Evolutionary conservation across 208 protist genomes (phyloP), one percentile per base, ranked within the genome.

Genomic region (Leishmania mexicana): DNA sequence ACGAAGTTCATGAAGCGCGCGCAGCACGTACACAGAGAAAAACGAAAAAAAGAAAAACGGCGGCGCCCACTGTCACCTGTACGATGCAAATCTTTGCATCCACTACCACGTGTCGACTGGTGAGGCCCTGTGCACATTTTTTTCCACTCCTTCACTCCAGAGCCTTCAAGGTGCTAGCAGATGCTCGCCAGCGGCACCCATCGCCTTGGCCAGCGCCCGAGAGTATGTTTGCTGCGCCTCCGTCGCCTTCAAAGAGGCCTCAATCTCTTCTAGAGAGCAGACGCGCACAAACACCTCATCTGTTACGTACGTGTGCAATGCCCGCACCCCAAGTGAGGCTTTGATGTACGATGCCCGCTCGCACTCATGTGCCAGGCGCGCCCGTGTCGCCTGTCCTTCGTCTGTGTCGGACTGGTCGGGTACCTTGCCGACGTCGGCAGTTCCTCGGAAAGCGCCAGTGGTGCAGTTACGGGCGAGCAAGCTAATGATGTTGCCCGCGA

Each of bases 311-410:
- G 88, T 90, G 35, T 87, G 83, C 75, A 95, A 49, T 38, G 87
- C 86, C 11, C 79, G 51, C 6, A 89, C 73, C 28, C 93, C 93
- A 28, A 97, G 84, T 1, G 89, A 90, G 1, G 64, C 79, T 79
- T 94, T 93, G 80, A 97, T 94, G 71, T 95, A 85, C 38, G 70
- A 60, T 4, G 89, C 89, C 1, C 92, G 81, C 71, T 89, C 80
- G n/a, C 58, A 78, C 77, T 85, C 68, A 2, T 47, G 58, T 53
- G 76, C 49, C 5, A 81, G 57, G 1, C n/a, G 49, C 7, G 51
- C 21, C n/a, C 7, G 31, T 58, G 47, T 28, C 51, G 2, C 19
- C 47, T 58, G 31, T 4, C 31, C 51, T 31, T 47, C 51, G 31
- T 21, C 28, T 3, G 28, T 45, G 19, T 21, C 45, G 31, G 4